A percentile compares a stretch with the other conserved stretches of the same genome.
Evolutionary conservation across 2,329 filamentous ascomycete genomes (phyloP).

Genomic region (Lasiodiplodia hormozganensis): DNA sequence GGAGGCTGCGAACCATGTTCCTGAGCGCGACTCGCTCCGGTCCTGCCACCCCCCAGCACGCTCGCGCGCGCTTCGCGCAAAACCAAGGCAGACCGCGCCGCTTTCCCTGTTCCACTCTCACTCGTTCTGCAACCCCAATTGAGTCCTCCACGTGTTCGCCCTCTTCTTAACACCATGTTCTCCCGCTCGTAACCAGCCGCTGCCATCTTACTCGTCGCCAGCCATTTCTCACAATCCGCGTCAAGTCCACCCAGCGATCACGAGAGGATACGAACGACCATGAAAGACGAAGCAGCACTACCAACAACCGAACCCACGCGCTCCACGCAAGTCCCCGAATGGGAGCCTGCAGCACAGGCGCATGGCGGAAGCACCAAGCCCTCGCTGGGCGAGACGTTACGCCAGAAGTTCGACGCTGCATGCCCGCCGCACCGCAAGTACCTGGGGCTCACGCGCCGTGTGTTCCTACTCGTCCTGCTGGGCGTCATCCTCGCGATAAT

Average conservation of each 20-base stretch:
- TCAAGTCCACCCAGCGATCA: slow-evolving; percentile 18
- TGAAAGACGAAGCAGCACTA: slow-evolving; percentile 14
- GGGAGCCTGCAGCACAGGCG: slow-evolving; percentile 20
- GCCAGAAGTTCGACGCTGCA: slow-evolving; percentile 13
- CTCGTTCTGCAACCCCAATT: background rate
- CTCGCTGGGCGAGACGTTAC: slow-evolving; percentile 5
- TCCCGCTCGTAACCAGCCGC: background rate
- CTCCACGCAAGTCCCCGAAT: slow-evolving; percentile 24
- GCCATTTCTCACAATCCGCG: background rate
- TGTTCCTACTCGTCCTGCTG: slow-evolving; percentile 13
- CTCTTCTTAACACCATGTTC: background rate
- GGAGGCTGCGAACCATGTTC: background rate
- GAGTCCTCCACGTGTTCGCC: background rate
- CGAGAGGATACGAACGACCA: background rate
- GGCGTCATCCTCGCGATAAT: slow-evolving; percentile 14
- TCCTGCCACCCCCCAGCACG: background rate
- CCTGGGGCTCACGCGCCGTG: slow-evolving; percentile 15
- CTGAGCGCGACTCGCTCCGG: background rate
- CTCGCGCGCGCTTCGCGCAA: slow-evolving; percentile 1
- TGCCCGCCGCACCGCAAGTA: slow-evolving; percentile 11
- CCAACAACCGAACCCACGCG: slow-evolving; percentile 6
- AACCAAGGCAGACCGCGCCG: slow-evolving; percentile 15
- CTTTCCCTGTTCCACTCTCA: slow-evolving; percentile 7
- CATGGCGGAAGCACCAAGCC: background rate
- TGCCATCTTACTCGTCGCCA: background rate